Evolutionary conservation across 2,329 filamentous ascomycete genomes (phyloP), one percentile per base, ranked within the genome.

Genomic region (Diaporthe citri): DNA sequence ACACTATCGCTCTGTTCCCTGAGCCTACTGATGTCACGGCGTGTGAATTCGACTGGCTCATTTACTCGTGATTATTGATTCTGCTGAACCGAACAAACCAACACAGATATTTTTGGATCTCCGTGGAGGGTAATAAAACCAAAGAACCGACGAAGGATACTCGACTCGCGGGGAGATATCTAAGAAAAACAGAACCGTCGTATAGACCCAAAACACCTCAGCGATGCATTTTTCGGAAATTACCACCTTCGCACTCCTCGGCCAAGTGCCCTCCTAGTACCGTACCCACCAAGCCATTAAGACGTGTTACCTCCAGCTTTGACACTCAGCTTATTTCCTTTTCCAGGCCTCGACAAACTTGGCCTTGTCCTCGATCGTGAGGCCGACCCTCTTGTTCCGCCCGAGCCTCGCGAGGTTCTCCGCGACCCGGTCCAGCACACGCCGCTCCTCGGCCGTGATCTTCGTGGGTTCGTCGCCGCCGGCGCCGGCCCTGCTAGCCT

Each of bases 351-450:
- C 89, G 39, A 97, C 88, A 83, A 99, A 99, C 8, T 92, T 90
- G 34, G 88, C 86, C 87, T 99, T 99, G 76, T 98, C 95, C 79
- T 89, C 87, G 73, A 97, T 88, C 0, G 95, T 95, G 78, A 99
- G 83, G 0, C 94, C 95, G 1, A 99, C 95, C 73, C 96, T 90
- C 87, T 97, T 97, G 52, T 97, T 96, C 76, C 97, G 88, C 2
- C 96, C 95, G 71, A 99, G 84, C 71, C 96, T 87, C n/a, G 97
- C 95, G 73, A 99, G 86, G 15, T 95, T 92, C 79, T 98, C 97
- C 1, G 91, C 95, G 22, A 99, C 90, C 48, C 90, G 90, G 80
- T 98, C 94, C 57, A 98, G 85, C 17, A 96, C 86, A 52, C 87
- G 88, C 81, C 91, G 90, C 82, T 98, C 95, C 10, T 93, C 90